Evolutionary conservation across 306 rosid genomes (phyloP).

Genomic region (Vachellia collinsii): DNA sequence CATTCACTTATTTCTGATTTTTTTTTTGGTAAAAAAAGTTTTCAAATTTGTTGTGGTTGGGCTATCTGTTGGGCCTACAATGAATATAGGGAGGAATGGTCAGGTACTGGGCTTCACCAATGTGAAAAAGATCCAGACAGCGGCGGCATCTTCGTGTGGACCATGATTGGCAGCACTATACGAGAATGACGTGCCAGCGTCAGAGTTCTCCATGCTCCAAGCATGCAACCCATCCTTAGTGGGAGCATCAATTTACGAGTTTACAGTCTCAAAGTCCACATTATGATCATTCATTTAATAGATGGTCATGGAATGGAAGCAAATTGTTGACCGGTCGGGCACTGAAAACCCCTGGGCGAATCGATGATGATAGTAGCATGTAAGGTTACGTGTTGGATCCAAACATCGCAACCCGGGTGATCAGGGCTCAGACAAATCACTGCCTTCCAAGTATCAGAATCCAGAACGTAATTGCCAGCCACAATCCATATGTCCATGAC

Average conservation of each 20-base stretch:
- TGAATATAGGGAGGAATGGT: not conserved
- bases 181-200: too few relatives aligned
- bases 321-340: not conserved
- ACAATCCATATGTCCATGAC: too few relatives aligned
- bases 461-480: too few relatives aligned
- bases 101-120: not conserved
- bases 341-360: not conserved
- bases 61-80: not conserved
- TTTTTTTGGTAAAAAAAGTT: too few relatives aligned
- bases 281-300: too few relatives aligned
- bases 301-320: too few relatives aligned
- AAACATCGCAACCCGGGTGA: not conserved
- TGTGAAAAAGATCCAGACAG: not conserved
- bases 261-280: too few relatives aligned
- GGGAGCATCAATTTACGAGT: too few relatives aligned
- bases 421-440: not conserved
- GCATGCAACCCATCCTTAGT: too few relatives aligned
- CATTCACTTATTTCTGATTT: not conserved
- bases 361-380: not conserved
- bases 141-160: not conserved
- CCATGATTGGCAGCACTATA: too few relatives aligned
- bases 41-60: not conserved
- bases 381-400: not conserved
- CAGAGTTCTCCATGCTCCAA: too few relatives aligned
- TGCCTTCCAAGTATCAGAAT: not conserved